These are phyloP conservation scores for Aspergillus fijiensis DNA, from an alignment of 2,329 filamentous ascomycete species.

Conservation along the genomic window DNA sequence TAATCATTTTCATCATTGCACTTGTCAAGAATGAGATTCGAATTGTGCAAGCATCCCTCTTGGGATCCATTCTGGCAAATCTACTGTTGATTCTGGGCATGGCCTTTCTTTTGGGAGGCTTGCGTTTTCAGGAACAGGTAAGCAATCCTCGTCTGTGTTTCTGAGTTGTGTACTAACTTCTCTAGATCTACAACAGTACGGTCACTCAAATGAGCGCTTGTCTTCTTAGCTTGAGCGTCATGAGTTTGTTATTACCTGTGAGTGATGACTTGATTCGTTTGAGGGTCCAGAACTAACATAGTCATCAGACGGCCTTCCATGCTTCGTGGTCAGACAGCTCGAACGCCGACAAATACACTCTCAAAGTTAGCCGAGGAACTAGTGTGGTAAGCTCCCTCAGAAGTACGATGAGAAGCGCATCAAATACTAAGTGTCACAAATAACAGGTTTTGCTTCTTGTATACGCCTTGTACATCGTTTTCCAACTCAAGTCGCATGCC, in stretches of 20 bases:
- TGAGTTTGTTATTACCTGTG: constrained; percentile 80
- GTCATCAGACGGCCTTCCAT: constrained; percentile 75
- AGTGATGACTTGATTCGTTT: constrained; percentile 27
- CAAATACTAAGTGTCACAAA: neutral
- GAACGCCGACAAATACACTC: constrained; percentile 66
- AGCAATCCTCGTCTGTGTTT: constrained; percentile 15
- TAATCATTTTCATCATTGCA: constrained; percentile 78
- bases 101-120: constrained; percentile 82
- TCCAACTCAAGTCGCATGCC: constrained; percentile 87
- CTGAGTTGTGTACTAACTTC: neutral
- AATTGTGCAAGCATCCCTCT: constrained; percentile 85
- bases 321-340: constrained; percentile 69
- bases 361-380: constrained; percentile 85
- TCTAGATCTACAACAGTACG: constrained; percentile 84
- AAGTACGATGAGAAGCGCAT: neutral
- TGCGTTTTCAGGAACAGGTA: constrained; percentile 83
- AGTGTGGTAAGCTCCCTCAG: constrained; percentile 64
- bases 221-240: constrained; percentile 83
- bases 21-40: constrained; percentile 80
- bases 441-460: constrained; percentile 70
- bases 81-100: constrained; percentile 86
- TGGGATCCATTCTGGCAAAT: constrained; percentile 88
- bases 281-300: neutral
- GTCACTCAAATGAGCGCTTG: constrained; percentile 96
- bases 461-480: constrained; percentile 79